Percentiles rank a stretch among this genome's conserved stretches.
These are phyloP conservation scores for Mortierella claussenii DNA, from an alignment of 192 early-diverging fungal genomes.

Conservation along the genomic window DNA sequence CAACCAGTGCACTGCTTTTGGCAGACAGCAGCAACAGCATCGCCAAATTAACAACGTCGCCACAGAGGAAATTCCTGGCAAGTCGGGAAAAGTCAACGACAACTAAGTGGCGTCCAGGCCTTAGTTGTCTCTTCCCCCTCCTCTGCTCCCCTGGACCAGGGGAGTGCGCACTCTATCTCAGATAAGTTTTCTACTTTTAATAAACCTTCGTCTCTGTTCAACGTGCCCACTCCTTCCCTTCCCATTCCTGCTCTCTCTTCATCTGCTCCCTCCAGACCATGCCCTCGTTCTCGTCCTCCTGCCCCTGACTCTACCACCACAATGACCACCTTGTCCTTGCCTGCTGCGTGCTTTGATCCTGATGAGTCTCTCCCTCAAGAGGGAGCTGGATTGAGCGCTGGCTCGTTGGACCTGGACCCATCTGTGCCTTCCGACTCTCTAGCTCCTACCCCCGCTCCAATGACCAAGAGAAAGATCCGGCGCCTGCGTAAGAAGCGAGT, in stretches of 20 bases:
- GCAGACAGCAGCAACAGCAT: background rate
- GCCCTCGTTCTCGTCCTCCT: no score
- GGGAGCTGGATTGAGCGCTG: no score
- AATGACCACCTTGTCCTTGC: no score
- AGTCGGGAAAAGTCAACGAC: constrained; percentile 1
- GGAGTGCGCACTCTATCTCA: background rate
- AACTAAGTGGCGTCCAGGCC: constrained; percentile 1
- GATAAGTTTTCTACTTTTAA: background rate
- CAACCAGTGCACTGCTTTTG: no score
- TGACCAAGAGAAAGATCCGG: background rate
- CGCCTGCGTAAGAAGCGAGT: background rate
- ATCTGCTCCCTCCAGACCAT: no score
- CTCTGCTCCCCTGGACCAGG: background rate
- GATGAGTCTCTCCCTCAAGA: no score
- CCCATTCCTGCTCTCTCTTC: no score
- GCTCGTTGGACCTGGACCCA: no score
- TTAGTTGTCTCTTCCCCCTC: background rate
- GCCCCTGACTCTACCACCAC: no score
- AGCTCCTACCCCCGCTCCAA: background rate
- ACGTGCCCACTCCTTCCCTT: no score
- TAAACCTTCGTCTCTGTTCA: no score
- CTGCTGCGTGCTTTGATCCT: no score
- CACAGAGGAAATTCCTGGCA: background rate
- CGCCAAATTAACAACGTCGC: background rate
- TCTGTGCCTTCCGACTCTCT: background rate